These are phyloP conservation scores for Flaveria trinervia DNA, from an alignment of 129 eudicot species.

Conservation along the genomic window DNA sequence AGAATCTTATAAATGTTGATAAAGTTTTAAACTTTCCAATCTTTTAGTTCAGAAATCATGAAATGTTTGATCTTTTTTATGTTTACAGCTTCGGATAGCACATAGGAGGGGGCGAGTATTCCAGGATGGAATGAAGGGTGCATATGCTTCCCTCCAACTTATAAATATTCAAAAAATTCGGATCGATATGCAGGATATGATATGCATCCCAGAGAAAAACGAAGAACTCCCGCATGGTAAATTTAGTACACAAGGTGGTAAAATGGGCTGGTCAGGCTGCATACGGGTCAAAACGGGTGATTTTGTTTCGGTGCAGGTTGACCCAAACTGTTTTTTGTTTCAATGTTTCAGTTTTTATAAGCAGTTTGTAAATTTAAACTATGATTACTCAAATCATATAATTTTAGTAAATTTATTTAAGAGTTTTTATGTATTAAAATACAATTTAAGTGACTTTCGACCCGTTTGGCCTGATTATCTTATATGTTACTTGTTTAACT, in stretches of 20 bases:
- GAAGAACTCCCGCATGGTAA: slow-evolving; percentile 99
- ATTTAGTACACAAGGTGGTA: neutral
- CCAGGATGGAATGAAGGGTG: slow-evolving; percentile 91
- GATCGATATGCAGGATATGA: slow-evolving; percentile 91
- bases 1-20: neutral
- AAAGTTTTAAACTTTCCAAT: neutral
- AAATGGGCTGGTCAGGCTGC: slow-evolving; percentile 9
- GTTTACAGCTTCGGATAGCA: slow-evolving; percentile 71
- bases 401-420: neutral
- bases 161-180: slow-evolving; percentile 88
- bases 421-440: neutral
- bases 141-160: slow-evolving; percentile 93
- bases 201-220: slow-evolving; percentile 76
- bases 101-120: slow-evolving; percentile 74
- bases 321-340: neutral
- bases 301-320: neutral
- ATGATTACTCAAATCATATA: neutral
- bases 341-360: neutral
- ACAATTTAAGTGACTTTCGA: neutral
- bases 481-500: neutral
- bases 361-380: neutral
- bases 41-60: neutral
- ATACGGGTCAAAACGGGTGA: neutral
- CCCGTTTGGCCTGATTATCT: neutral
- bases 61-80: slow-evolving; percentile 9